Conservation (phyloP, 345 rosid genomes). For the Camelina neglecta region DNA sequence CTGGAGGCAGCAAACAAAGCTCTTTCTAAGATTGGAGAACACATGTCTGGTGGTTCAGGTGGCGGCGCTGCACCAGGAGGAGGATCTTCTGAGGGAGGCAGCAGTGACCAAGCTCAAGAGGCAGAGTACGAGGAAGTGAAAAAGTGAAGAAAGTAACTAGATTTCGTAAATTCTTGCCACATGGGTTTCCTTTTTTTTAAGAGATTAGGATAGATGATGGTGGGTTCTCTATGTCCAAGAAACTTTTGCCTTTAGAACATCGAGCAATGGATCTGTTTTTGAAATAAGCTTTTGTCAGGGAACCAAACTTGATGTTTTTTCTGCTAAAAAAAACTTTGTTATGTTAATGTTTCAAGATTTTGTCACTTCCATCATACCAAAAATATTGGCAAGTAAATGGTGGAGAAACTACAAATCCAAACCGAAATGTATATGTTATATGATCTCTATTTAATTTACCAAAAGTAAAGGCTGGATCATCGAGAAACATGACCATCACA, state of each 20-base stretch:
- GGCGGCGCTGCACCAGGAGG: conserved; percentile 61
- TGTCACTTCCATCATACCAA: too few relatives aligned
- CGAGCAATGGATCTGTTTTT: conserved; percentile 16
- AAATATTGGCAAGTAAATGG: too few relatives aligned
- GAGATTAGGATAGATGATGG: conserved; percentile 34
- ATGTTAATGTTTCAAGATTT: conserved; percentile 9
- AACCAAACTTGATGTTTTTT: conserved; percentile 7
- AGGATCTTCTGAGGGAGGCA: conserved; percentile 67
- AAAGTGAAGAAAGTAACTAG: conserved; percentile 62
- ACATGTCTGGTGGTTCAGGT: conserved; percentile 65
- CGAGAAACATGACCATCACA: too few relatives aligned
- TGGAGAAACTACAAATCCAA: too few relatives aligned
- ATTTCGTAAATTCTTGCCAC: conserved; percentile 22
- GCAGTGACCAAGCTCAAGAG: conserved; percentile 76
- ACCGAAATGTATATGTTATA: too few relatives aligned
- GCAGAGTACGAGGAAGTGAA: conserved; percentile 89
- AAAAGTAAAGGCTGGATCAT: too few relatives aligned
- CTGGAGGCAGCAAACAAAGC: conserved; percentile 82
- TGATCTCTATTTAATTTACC: too few relatives aligned
- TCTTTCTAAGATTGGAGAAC: conserved; percentile 87
- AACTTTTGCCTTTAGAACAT: conserved; percentile 19
- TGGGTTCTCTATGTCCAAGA: conserved; percentile 9
- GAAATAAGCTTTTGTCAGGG: conserved; percentile 37
- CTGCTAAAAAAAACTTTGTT: background rate
- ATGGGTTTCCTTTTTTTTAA: conserved; percentile 21